Percentiles rank a stretch among this genome's conserved stretches.
These are phyloP conservation scores for Didymosphaeria variabile DNA, from an alignment of 2,329 filamentous ascomycete species.

Conservation along the genomic window DNA sequence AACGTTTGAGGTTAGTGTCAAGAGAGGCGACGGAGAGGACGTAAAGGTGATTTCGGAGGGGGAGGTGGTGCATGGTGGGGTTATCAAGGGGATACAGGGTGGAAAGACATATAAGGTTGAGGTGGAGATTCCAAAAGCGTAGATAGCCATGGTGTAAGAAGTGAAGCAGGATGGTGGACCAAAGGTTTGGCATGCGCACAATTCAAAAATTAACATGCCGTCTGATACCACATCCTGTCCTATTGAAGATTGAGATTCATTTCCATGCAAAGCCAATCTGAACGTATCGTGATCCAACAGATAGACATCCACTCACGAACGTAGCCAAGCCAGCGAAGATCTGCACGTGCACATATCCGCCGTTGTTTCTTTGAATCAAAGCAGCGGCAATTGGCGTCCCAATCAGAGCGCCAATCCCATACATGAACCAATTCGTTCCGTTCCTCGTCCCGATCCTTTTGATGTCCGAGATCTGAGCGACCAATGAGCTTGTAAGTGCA, in stretches of 20 bases:
- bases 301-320: slow-evolving; percentile 9
- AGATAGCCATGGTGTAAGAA: not conserved
- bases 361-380: not conserved
- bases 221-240: not conserved
- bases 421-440: slow-evolving; percentile 7
- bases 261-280: slow-evolving; percentile 6
- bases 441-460: slow-evolving; percentile 8
- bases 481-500: not conserved
- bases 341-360: slow-evolving; percentile 6
- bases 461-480: slow-evolving; percentile 13
- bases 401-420: slow-evolving; percentile 4
- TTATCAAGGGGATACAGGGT: slow-evolving; percentile 54
- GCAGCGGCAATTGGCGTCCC: slow-evolving; percentile 8
- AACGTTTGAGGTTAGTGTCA: slow-evolving; percentile 58
- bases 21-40: slow-evolving; percentile 51
- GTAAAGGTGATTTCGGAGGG: slow-evolving; percentile 55
- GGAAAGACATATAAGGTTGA: slow-evolving; percentile 58
- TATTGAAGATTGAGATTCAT: not conserved
- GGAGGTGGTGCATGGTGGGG: slow-evolving; percentile 50
- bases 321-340: slow-evolving; percentile 3
- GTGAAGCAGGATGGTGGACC: not conserved
- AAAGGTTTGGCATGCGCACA: not conserved
- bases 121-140: slow-evolving; percentile 45
- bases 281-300: slow-evolving; percentile 7
- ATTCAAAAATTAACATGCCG: not conserved